phyloP scores from a whole-genome alignment of 202 grass and related monocot species.

The Carex sylvatica region DNA sequence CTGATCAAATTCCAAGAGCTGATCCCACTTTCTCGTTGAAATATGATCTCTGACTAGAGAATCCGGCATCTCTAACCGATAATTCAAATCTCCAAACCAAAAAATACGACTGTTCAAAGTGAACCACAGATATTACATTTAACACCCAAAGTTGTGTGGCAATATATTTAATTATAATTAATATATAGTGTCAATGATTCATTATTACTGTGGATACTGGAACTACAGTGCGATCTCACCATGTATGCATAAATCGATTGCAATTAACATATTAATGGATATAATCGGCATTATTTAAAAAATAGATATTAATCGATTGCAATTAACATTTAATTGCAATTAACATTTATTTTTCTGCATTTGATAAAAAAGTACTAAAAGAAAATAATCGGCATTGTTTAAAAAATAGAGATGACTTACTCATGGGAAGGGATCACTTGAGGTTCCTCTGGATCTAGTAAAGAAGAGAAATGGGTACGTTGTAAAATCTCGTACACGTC shows the following conservation, averaged over 20 bases:
- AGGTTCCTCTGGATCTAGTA: slow-evolving; percentile 29
- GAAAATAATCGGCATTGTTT: slow-evolving; percentile 7
- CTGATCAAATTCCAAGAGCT: slow-evolving; percentile 63
- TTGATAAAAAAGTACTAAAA: neutral
- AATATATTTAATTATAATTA: slow-evolving; percentile 4
- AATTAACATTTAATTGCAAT: neutral
- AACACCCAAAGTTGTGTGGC: neutral
- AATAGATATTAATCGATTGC: neutral
- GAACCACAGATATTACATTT: slow-evolving; percentile 36
- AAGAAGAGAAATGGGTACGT: slow-evolving; percentile 47
- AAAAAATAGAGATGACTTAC: slow-evolving; percentile 32
- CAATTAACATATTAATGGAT: neutral
- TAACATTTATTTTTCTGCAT: neutral
- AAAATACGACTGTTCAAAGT: slow-evolving; percentile 50
- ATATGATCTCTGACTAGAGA: slow-evolving; percentile 41
- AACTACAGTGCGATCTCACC: neutral
- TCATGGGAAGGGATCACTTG: slow-evolving; percentile 57
- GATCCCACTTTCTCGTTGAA: slow-evolving; percentile 38
- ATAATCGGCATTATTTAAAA: no score
- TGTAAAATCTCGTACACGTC: slow-evolving; percentile 54
- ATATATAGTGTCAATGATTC: slow-evolving; percentile 17
- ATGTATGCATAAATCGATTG: neutral
- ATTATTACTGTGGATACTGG: neutral
- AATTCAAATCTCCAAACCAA: slow-evolving; percentile 80
- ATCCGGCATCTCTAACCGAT: slow-evolving; percentile 50